A percentile compares a stretch with the other conserved stretches of the same genome.
Conservation (phyloP, 208 protist species). For the Novymonas esmeraldas region DNA sequence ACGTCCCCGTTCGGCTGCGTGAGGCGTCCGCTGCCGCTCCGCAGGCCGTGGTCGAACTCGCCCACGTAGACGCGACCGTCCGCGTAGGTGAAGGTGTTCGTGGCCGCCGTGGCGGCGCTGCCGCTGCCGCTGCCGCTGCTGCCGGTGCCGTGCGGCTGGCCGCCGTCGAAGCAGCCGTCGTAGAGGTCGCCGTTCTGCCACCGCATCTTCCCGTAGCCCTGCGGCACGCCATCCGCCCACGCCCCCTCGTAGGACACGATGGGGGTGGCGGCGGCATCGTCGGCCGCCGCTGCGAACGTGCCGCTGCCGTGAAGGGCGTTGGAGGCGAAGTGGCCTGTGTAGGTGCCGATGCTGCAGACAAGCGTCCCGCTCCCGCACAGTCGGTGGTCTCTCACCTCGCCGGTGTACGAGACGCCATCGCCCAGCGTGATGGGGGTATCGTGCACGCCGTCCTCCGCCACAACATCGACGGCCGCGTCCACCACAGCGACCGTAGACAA, state of each 20-base stretch:
- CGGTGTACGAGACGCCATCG: conserved; percentile 22
- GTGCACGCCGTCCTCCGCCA: conserved; percentile 16
- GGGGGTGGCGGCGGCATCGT: not conserved
- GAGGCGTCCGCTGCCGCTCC: conserved; percentile 53
- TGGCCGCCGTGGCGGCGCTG: not conserved
- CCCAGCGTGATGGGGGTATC: conserved; percentile 16
- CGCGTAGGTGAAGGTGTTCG: conserved; percentile 31
- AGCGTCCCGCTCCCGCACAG: conserved; percentile 12
- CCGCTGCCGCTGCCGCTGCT: not conserved
- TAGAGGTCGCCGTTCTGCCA: conserved; percentile 46
- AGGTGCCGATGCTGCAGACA: conserved; percentile 6
- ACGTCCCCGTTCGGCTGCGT: conserved; percentile 53
- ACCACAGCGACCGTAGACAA: conserved; percentile 6
- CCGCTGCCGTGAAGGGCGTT: conserved; percentile 36
- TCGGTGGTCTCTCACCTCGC: conserved; percentile 4
- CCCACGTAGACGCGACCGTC: conserved; percentile 68
- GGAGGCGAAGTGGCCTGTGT: conserved; percentile 34
- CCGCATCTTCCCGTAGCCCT: conserved; percentile 10
- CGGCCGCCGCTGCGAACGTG: conserved; percentile 17
- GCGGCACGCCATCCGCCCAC: conserved; percentile 26
- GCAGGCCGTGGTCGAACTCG: conserved; percentile 42
- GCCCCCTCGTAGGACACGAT: conserved; percentile 35
- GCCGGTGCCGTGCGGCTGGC: conserved; percentile 34
- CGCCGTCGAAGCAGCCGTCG: conserved; percentile 35
- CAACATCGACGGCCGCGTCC: not conserved